These are phyloP conservation scores for Rubia peregrina DNA, from an alignment of 305 asterid species.

Conservation along the genomic window DNA sequence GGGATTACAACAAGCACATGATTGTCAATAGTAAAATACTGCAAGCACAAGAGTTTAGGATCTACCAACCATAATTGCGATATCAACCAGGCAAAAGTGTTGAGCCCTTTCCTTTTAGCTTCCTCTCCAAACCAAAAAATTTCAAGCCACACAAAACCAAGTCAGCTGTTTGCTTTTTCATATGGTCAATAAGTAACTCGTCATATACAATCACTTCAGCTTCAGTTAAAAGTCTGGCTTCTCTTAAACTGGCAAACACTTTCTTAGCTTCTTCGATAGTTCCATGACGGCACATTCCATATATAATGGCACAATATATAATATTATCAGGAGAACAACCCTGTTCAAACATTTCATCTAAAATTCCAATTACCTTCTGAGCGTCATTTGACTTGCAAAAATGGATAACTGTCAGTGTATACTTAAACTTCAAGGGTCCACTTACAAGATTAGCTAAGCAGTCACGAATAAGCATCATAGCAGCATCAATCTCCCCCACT, in stretches of 20 bases:
- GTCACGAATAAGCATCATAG: conserved; percentile 67
- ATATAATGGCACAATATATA: conserved; percentile 48
- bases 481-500: conserved; percentile 67
- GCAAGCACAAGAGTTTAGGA: background rate
- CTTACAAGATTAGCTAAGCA: conserved; percentile 53
- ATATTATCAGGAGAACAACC: conserved; percentile 37
- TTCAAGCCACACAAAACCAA: conserved; percentile 66
- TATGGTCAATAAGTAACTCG: conserved; percentile 74
- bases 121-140: conserved; percentile 77
- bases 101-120: conserved; percentile 59
- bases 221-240: conserved; percentile 43
- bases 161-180: conserved; percentile 79
- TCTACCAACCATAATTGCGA: conserved; percentile 12
- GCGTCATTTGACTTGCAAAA: conserved; percentile 64
- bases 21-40: background rate
- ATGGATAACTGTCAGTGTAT: conserved; percentile 59
- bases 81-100: conserved; percentile 42
- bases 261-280: conserved; percentile 79
- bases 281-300: conserved; percentile 78
- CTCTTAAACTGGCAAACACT: conserved; percentile 48
- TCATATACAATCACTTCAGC: conserved; percentile 62
- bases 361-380: conserved; percentile 43
- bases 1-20: background rate
- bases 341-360: conserved; percentile 67
- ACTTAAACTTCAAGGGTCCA: conserved; percentile 80